A percentile compares a stretch with the other conserved stretches of the same genome.
Evolutionary conservation across 78 protist genomes (phyloP).

Genomic region (Creolimax fragrantissima): DNA sequence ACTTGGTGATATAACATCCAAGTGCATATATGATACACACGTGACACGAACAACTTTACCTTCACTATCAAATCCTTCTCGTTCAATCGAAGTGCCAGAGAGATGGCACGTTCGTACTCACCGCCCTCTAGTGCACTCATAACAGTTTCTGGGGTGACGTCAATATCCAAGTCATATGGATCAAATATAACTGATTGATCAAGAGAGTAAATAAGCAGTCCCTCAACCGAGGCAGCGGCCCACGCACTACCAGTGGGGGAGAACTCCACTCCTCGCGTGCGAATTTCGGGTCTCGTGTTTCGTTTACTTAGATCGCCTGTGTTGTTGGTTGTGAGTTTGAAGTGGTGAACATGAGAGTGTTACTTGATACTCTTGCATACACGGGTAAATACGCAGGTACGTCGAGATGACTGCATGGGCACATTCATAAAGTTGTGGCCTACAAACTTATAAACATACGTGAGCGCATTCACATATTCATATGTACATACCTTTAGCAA

Average conservation of each 20-base stretch:
- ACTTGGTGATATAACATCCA: too few relatives aligned
- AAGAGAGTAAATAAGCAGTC: constrained; percentile 76
- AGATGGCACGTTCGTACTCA: constrained; percentile 45
- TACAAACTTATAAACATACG: too few relatives aligned
- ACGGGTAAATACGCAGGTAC: too few relatives aligned
- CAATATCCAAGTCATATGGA: constrained; percentile 71
- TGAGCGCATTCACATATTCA: too few relatives aligned
- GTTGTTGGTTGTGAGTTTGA: not conserved
- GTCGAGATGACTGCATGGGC: too few relatives aligned
- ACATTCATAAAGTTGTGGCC: too few relatives aligned
- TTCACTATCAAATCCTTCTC: constrained; percentile 38
- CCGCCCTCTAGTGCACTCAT: not conserved
- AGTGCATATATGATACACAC: not conserved
- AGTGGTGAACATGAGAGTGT: not conserved
- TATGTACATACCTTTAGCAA: constrained; percentile 38
- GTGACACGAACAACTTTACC: constrained; percentile 9
- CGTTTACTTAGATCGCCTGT: constrained; percentile 5
- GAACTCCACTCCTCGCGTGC: constrained; percentile 31
- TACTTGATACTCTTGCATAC: too few relatives aligned
- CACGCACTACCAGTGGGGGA: constrained; percentile 74
- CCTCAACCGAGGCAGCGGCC: constrained; percentile 57
- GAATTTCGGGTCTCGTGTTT: constrained; percentile 12
- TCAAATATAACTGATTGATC: constrained; percentile 69
- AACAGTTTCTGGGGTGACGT: constrained; percentile 62
- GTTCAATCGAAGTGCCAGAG: constrained; percentile 69